phyloP scores from a whole-genome alignment of 2,329 filamentous ascomycete genomes.

The Aureobasidium sp. region DNA sequence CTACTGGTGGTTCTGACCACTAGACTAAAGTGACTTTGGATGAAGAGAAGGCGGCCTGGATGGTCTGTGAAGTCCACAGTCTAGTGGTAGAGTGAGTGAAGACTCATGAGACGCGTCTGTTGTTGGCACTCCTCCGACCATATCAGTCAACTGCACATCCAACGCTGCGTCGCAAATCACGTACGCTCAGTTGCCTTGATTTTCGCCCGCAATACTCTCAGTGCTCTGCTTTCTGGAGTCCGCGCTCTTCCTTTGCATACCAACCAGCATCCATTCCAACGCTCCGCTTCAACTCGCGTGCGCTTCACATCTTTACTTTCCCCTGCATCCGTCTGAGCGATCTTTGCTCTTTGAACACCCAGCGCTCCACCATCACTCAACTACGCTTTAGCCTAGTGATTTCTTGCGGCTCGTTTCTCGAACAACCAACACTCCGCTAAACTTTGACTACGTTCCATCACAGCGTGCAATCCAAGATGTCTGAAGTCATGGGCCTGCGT shows the following conservation, averaged over 20 bases:
- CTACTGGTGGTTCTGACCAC: background rate
- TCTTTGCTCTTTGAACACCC: background rate
- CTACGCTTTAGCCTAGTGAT: background rate
- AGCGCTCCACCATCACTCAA: background rate
- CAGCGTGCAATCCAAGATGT: background rate
- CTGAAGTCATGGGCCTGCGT: background rate
- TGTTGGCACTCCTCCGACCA: background rate
- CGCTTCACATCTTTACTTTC: background rate
- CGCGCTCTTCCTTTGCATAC: background rate
- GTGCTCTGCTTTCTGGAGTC: background rate
- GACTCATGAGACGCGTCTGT: background rate
- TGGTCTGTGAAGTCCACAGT: background rate
- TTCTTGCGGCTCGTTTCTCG: background rate
- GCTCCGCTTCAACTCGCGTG: background rate
- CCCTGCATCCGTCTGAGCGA: background rate
- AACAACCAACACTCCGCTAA: background rate
- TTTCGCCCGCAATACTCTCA: background rate
- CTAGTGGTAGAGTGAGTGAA: background rate
- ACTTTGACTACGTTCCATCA: background rate
- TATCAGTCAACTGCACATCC: no score
- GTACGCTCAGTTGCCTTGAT: no score
- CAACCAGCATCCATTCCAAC: background rate
- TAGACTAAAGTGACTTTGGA: slow-evolving; percentile 2
- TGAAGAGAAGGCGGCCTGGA: background rate
- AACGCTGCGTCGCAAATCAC: no score